Base-by-base conservation (phyloP, 495 filamentous ascomycete species). In the Podospora australis region DNA sequence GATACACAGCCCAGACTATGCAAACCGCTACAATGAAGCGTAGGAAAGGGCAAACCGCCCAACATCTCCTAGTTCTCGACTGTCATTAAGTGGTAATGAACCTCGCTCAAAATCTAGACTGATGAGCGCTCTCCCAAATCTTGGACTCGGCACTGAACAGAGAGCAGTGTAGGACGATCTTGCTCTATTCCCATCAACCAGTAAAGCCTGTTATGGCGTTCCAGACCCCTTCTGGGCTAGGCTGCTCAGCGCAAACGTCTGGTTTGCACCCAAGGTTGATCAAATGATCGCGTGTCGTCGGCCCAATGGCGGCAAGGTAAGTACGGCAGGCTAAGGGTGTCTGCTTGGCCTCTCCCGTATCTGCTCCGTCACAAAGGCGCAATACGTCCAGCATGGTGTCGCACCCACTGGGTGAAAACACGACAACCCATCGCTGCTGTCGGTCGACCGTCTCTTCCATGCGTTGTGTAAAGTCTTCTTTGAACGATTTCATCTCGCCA, bases 381-480 rank as follows among this genome's bases (percentile, higher is more conserved):
- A 96, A 62, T 25, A 73, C 77, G 44, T 77, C 67, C 4, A 96
- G 70, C 84, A 95, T 86, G 56, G 79, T 82, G 63, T 86, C 82
- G 55, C 88, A 92, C 2, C 87, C 90, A 16, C 83, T 89, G 1
- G 92, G 89, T 32, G 90, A 96, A 57, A 99, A 99, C 6, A 97
- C 85, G 10, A 96, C 87, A 1, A 90, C 81, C 90, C 92, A 97
- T 54, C 84, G 73, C 25, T 46, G 55, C 24, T 56, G 46, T 6
- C 57, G 58, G 29, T 60, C 63, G 14, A 58, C 46, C 10, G 69
- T 81, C 39, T 66, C 53, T n/a, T 52, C 35, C 24, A 78, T 69
- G 8, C 72, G 58, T 7, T 47, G 49, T 14, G 52, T 57, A 54
- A 96, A 95, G 46, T 84, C 71, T 1, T 69, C 55, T 47, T 78